Evolutionary conservation across 2,329 filamentous ascomycete species (phyloP), one percentile per base, ranked within the genome.

Genomic region (Botryosphaeria dothidea): DNA sequence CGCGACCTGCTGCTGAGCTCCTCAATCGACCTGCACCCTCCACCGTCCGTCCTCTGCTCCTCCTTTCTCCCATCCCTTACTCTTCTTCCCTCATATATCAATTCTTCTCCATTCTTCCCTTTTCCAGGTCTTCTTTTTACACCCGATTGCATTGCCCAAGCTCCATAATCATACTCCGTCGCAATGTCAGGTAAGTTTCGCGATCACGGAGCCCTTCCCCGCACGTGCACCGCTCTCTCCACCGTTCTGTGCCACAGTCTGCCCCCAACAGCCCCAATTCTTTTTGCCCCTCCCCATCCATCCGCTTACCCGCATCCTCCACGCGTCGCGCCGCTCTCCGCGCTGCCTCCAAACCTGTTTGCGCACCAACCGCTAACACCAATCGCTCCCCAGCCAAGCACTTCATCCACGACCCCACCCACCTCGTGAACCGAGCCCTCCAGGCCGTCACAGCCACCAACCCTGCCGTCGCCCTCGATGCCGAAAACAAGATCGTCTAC

Each of bases 371-470:
- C 7, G 25, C n/a, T 19, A 17, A 21, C 48, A n/a, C 38, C 46
- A 31, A 25, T n/a, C 23, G 15, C 21, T 21, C 45, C 11, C 15
- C 64, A 79, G 79, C 72, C 67, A 96, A 95, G 82, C 93, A 97
- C 81, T 97, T 97, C 83, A 88, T 97, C 82, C 88, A 92, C 77
- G 91, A 96, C 75, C 88, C 93, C 46, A 87, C 88, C 62, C 85
- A 90, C 73, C 87, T 97, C 60, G 92, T 97, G 75, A 84, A 87
- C 74, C 84, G 88, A 46, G 91, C 93, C 49, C 87, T 97, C 21
- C 85, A 88, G 71, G 88, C 90, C 68, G 83, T 95, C 36, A 94
- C 92, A 23, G 82, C 91, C 67, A 93, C 91, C 58, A 97, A 97
- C 77, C 94, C 94, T 8, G 90, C 90, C 38, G 82, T 96, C 25